Conservation (phyloP, 495 filamentous ascomycete species). For the Pyronema domesticum region DNA sequence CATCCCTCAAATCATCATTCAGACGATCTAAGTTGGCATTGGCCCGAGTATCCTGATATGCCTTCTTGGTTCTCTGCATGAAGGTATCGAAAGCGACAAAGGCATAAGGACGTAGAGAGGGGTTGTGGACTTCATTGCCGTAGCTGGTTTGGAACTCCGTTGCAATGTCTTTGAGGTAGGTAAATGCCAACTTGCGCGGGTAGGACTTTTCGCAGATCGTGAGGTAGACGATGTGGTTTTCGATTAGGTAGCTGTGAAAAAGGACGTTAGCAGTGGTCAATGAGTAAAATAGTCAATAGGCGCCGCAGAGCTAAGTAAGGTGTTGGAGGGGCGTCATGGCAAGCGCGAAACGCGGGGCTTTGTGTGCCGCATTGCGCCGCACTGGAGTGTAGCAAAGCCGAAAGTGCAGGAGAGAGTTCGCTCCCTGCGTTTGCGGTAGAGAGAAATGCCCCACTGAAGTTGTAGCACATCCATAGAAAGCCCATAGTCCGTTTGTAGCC, state of each 20-base stretch:
- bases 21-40: slow-evolving; percentile 71
- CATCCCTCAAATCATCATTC: slow-evolving; percentile 90
- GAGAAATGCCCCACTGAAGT: too few relatives aligned
- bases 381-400: too few relatives aligned
- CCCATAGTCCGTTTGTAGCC: not conserved
- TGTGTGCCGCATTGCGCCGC: too few relatives aligned
- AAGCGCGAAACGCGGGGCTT: too few relatives aligned
- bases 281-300: not conserved
- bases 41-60: slow-evolving; percentile 85
- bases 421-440: too few relatives aligned
- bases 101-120: slow-evolving; percentile 72
- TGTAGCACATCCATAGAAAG: not conserved
- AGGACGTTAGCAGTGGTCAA: not conserved
- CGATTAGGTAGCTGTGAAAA: slow-evolving; percentile 58
- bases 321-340: too few relatives aligned
- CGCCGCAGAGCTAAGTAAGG: not conserved
- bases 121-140: slow-evolving; percentile 49
- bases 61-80: slow-evolving; percentile 78
- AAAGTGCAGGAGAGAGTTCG: too few relatives aligned
- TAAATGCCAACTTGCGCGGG: slow-evolving; percentile 95
- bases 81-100: slow-evolving; percentile 98
- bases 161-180: slow-evolving; percentile 84
- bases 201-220: slow-evolving; percentile 86
- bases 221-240: slow-evolving; percentile 67
- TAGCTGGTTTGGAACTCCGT: slow-evolving; percentile 85